Conservation (phyloP, 768 basidiomycete genomes). For the Suillus cothurnatus region DNA sequence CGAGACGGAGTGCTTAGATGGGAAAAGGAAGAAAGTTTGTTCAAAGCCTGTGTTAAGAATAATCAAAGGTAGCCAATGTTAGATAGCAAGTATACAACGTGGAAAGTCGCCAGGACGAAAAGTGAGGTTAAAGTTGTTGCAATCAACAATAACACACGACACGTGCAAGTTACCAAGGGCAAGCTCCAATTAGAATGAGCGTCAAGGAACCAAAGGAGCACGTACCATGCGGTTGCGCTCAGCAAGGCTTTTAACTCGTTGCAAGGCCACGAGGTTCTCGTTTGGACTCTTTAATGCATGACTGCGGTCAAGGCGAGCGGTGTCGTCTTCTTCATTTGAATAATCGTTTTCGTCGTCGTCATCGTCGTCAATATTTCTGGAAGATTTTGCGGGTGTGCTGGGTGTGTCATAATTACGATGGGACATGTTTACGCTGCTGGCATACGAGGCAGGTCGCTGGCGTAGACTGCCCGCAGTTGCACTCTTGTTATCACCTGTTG, state of each 20-base stretch:
- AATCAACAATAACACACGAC: conserved; percentile 23
- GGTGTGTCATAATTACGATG: conserved; percentile 42
- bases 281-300: conserved; percentile 41
- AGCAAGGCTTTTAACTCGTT: conserved; percentile 69
- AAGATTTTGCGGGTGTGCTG: conserved; percentile 28
- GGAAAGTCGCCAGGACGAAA: conserved; percentile 1
- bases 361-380: conserved; percentile 39
- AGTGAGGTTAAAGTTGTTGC: conserved; percentile 12
- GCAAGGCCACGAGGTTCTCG: conserved; percentile 61
- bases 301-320: conserved; percentile 51
- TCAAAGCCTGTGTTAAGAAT: conserved; percentile 51
- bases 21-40: conserved; percentile 64
- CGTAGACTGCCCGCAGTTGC: conserved; percentile 43
- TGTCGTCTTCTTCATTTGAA: conserved; percentile 63
- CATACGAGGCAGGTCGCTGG: conserved; percentile 33
- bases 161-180: conserved; percentile 34
- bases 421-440: conserved; percentile 38
- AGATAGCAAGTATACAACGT: conserved; percentile 12
- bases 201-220: conserved; percentile 22
- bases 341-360: conserved; percentile 53
- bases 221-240: conserved; percentile 76
- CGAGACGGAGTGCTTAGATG: conserved; percentile 57
- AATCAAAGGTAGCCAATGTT: conserved; percentile 2
- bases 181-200: conserved; percentile 21
- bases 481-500: conserved; percentile 61